Conservation (phyloP, 805 yeast species). For the Hanseniaspora thailandica region DNA sequence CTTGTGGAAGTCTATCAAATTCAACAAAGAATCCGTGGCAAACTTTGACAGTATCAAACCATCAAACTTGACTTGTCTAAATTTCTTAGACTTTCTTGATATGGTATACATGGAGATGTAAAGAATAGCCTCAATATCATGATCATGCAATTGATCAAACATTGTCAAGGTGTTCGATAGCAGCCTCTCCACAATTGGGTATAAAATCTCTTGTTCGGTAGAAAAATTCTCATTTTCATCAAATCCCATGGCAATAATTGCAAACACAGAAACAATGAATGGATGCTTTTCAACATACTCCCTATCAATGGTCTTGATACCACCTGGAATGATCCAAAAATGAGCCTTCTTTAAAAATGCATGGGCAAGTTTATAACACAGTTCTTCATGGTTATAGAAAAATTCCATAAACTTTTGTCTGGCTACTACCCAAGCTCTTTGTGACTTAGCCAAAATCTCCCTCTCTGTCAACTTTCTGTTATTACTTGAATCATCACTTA, state of each 20-base stretch:
- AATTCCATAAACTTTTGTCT: slow-evolving; percentile 38
- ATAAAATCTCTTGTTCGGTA: slow-evolving; percentile 37
- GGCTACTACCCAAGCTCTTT: slow-evolving; percentile 30
- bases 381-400: slow-evolving; percentile 33
- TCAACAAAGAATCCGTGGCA: slow-evolving; percentile 39
- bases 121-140: slow-evolving; percentile 48
- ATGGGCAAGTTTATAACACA: slow-evolving; percentile 37
- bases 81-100: slow-evolving; percentile 38
- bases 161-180: slow-evolving; percentile 38
- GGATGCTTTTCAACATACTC: slow-evolving; percentile 41
- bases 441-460: slow-evolving; percentile 25
- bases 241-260: slow-evolving; percentile 43
- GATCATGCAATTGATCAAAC: slow-evolving; percentile 44
- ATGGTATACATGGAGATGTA: slow-evolving; percentile 45
- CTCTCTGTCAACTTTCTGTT: slow-evolving; percentile 21
- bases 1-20: slow-evolving; percentile 36
- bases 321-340: slow-evolving; percentile 54
- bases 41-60: slow-evolving; percentile 42
- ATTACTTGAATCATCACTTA: slow-evolving; percentile 2
- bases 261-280: slow-evolving; percentile 44
- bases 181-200: slow-evolving; percentile 39
- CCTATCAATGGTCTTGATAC: slow-evolving; percentile 37
- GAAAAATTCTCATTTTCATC: slow-evolving; percentile 42
- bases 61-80: slow-evolving; percentile 40
- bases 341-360: slow-evolving; percentile 43